Evolutionary conservation across 805 yeast species (phyloP).

Genomic region (Wickerhamiella lipophila): DNA sequence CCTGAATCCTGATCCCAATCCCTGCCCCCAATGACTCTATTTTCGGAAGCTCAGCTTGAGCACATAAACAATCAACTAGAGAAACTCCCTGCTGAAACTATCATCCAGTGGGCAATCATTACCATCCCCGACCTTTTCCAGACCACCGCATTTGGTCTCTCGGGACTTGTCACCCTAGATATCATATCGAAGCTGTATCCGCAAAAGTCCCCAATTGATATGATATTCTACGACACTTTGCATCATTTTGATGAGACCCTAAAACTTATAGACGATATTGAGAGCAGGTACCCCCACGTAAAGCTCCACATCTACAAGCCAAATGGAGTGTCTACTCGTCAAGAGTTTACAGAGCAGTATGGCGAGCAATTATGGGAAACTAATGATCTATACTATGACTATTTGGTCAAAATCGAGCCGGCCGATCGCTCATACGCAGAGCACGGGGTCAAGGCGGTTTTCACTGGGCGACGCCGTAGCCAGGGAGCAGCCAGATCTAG

Average conservation of each 20-base stretch:
- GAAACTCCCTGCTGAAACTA: constrained; percentile 51
- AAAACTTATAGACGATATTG: constrained; percentile 51
- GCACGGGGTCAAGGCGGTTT: constrained; percentile 63
- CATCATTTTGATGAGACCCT: constrained; percentile 93
- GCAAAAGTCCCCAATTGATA: constrained; percentile 41
- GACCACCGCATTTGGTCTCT: constrained; percentile 89
- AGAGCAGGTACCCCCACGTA: constrained; percentile 41
- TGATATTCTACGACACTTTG: constrained; percentile 79
- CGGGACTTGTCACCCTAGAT: constrained; percentile 81
- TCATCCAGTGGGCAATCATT: constrained; percentile 68
- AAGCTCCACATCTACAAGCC: constrained; percentile 61
- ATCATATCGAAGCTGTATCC: constrained; percentile 47
- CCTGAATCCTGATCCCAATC: neutral
- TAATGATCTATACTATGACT: constrained; percentile 73
- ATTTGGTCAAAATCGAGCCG: constrained; percentile 84
- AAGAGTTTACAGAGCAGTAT: constrained; percentile 50
- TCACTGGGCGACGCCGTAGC: constrained; percentile 80
- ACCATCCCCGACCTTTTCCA: constrained; percentile 76
- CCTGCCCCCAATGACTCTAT: constrained; percentile 3
- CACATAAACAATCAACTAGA: constrained; percentile 54
- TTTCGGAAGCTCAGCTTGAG: constrained; percentile 37
- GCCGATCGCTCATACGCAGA: constrained; percentile 70
- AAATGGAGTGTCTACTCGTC: constrained; percentile 38
- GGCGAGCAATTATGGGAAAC: constrained; percentile 77
- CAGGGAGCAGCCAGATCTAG: constrained; percentile 77